Conservation (phyloP, 2,329 filamentous ascomycete species). For the Colletotrichum aenigma region DNA sequence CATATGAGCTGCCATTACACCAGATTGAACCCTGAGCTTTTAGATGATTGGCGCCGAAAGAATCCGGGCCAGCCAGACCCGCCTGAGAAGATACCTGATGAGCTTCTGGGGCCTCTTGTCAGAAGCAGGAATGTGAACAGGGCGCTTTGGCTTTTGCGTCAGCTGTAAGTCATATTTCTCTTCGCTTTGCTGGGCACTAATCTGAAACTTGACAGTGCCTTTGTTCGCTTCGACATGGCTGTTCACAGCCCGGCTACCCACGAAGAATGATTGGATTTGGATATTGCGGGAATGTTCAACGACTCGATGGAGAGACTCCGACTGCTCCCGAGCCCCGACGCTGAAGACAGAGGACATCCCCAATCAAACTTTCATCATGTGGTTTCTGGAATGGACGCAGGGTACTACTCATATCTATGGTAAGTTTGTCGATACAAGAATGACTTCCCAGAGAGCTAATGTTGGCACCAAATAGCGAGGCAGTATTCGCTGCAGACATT, state of each 20-base stretch:
- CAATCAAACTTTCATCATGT: not conserved
- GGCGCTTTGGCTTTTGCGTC: not conserved
- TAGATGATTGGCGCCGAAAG: not conserved
- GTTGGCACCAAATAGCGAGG: fast-evolving
- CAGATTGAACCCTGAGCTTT: not conserved
- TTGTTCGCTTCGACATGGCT: not conserved
- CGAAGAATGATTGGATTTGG: not conserved
- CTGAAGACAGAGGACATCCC: not conserved
- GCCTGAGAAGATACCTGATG: not conserved
- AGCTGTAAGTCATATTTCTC: not conserved
- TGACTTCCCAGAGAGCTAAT: fast-evolving
- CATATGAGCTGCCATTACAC: not conserved
- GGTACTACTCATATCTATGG: not conserved
- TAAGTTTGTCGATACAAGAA: fast-evolving
- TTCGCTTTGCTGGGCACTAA: fast-evolving
- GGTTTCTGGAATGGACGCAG: not conserved
- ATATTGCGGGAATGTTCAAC: fast-evolving
- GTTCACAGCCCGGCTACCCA: not conserved
- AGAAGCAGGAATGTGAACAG: not conserved
- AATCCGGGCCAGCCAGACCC: not conserved
- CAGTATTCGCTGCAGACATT: not conserved
- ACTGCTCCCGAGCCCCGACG: not conserved
- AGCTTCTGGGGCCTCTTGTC: not conserved
- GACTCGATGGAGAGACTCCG: not conserved
- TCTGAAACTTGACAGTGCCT: not conserved